Evolutionary conservation across 768 basidiomycete species (phyloP), one percentile per base, ranked within the genome.

Genomic region (Kwoniella pini): DNA sequence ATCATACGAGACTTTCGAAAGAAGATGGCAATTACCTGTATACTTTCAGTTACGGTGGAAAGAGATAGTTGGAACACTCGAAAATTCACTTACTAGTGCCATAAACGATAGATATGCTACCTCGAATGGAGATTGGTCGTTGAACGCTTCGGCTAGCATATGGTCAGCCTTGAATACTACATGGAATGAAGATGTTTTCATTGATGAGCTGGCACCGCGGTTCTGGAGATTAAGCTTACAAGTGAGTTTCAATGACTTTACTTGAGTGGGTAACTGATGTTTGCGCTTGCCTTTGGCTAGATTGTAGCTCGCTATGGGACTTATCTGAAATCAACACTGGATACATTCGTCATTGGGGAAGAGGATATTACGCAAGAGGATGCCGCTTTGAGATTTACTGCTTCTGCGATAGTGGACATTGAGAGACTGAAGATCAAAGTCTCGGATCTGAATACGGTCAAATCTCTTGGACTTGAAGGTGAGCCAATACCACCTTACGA

Each of bases 41-140:
- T 98, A 98, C 75, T 98, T 95, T 77, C 96, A 99, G 72, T 81
- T 99, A 62, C 84, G 95, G 43, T 95, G 94, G 91, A 96, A 96
- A 79, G 95, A 96, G 72, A 89, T 95, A 52, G 85, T 93, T 0
- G 80, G 83, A 0, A 82, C 81, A 50, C 79, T 96, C 15, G 96
- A 99, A 79, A 86, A 87, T 12, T 78, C 80, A 1, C 79, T 98
- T 26, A 31, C 53, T 9, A 31, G 59, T 17, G 33, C 30, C 58
- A 46, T 22, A 39, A 49, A 3, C 60, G 62, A 21, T 24, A 44
- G 36, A 49, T 19, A 17, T 19, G 26, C 31, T 42, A 38, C 54
- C 9, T 9, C 40, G 7, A 19, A 19, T 48, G 64, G 61, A 13
- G 69, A 62, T 2, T 77, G 72, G 69, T 52, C 50, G 1, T 48